Base-by-base conservation (phyloP, 805 yeast genomes). In the Metschnikowia gelsemii region DNA sequence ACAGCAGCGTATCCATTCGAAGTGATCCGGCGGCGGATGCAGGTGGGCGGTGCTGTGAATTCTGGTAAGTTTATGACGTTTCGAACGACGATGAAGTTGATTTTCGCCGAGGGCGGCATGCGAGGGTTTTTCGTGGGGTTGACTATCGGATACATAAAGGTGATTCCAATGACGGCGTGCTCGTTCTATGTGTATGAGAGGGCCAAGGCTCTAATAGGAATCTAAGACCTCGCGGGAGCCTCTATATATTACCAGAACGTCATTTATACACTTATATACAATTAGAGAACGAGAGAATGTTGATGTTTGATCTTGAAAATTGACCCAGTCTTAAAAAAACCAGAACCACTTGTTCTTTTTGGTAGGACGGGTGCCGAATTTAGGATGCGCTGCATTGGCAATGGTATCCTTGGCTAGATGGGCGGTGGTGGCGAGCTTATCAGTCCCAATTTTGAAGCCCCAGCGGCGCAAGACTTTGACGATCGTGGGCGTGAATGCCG, bases 1-100 rank as follows among this genome's bases (percentile, higher is more conserved):
- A 88, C 97, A 1, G 95, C 98, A 0, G 91, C 96, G 4, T 93
- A 93, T 58, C 99, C 99, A 2, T 84, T 93, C 52, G 99, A 93
- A 65, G 96, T 93, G 28, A 79, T 93, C 17, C 75, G 99, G 58
- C 76, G 99, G 62, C 74, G 98, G 55, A 82, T 93, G 87, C 99
- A 93, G 66, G 99, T 93, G 18, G 90, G 95, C 26, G 95, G 91
- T 9, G 85, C 83, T 3, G 69, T 73, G 5, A 76, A 80, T 47
- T 73, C 74, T 41, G 87, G 82, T 31, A 75, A 73, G 61, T 80
- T 73, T 53, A 63, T 74, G 42, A 67, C 80, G 17, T 75, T 83
- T 48, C 58, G 66, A 30, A 57, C 67, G 27, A 84, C 87, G 17
- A 80, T 84, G 2, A 66, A 55, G 40, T 61, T 76, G 40, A 84